Conservation (phyloP, 2,329 filamentous ascomycete species). For the Endoconidiophora polonica region DNA sequence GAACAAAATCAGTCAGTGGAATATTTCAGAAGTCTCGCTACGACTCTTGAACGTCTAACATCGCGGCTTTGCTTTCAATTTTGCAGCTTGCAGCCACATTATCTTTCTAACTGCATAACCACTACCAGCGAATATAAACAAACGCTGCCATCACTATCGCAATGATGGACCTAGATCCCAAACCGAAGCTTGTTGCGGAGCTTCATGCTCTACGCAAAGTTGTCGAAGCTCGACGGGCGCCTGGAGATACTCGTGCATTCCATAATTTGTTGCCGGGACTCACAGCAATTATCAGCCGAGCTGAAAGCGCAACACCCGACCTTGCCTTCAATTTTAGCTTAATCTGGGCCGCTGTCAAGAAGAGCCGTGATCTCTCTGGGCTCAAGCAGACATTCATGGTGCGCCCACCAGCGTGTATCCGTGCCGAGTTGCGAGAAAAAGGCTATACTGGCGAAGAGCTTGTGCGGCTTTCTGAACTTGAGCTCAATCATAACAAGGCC, state of each 20-base stretch:
- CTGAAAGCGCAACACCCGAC: neutral
- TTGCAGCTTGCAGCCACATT: too few species aligned
- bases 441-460: neutral
- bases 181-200: neutral
- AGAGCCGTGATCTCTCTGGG: neutral
- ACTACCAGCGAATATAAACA: too few species aligned
- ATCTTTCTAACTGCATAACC: too few species aligned
- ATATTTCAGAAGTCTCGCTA: too few species aligned
- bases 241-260: neutral
- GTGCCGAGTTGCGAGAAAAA: neutral
- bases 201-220: neutral
- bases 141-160: too few species aligned
- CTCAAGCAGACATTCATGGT: constrained; percentile 2
- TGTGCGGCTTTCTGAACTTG: neutral
- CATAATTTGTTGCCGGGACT: neutral
- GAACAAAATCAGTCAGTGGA: too few species aligned
- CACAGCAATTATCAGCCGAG: neutral
- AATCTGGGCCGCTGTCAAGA: constrained; percentile 3
- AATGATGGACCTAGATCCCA: neutral
- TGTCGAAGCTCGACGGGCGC: neutral
- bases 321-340: constrained; percentile 2
- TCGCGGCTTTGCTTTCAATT: too few species aligned
- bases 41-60: too few species aligned
- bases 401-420: neutral
- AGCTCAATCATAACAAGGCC: neutral